Evolutionary conservation across 2,329 filamentous ascomycete genomes (phyloP).

Genomic region (Fusarium falciforme): DNA sequence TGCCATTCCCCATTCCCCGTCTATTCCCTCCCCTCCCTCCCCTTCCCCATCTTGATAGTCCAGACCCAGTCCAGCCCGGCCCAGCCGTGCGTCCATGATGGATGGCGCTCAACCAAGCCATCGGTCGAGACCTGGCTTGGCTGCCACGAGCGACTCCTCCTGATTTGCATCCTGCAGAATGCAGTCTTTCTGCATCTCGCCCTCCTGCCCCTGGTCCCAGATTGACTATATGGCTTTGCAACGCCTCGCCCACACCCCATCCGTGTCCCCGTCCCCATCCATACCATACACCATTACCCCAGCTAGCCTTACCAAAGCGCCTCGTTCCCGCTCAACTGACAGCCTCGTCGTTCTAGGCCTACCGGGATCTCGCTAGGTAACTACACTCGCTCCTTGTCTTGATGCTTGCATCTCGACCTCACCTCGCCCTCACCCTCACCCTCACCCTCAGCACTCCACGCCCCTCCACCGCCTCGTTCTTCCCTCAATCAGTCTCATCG

Average conservation of each 20-base stretch:
- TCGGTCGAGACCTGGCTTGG: conserved; percentile 38
- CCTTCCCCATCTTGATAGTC: conserved; percentile 12
- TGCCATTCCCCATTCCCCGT: conserved; percentile 24
- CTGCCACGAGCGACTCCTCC: conserved; percentile 18
- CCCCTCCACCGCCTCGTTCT: neutral
- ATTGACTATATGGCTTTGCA: conserved; percentile 1
- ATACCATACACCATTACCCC: neutral
- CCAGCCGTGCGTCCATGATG: conserved; percentile 23
- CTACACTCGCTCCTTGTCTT: conserved; percentile 8
- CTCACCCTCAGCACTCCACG: neutral
- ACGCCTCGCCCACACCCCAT: neutral
- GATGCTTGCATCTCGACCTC: conserved; percentile 3
- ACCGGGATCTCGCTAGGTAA: conserved; percentile 52
- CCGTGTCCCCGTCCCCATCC: neutral
- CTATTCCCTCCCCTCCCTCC: conserved; percentile 20
- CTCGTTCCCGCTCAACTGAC: conserved; percentile 34
- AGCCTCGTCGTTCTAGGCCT: conserved; percentile 48
- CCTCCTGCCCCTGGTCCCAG: conserved; percentile 9
- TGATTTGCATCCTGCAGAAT: conserved; percentile 34
- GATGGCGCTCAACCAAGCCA: conserved; percentile 14
- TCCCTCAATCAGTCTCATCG: neutral
- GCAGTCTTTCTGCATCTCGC: conserved; percentile 8
- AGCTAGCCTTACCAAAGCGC: neutral
- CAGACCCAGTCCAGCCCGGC: conserved; percentile 24
- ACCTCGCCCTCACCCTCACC: neutral